Evolutionary conservation across 2,329 filamentous ascomycete species (phyloP).

Genomic region (Macrophomina pseudophaseolina): DNA sequence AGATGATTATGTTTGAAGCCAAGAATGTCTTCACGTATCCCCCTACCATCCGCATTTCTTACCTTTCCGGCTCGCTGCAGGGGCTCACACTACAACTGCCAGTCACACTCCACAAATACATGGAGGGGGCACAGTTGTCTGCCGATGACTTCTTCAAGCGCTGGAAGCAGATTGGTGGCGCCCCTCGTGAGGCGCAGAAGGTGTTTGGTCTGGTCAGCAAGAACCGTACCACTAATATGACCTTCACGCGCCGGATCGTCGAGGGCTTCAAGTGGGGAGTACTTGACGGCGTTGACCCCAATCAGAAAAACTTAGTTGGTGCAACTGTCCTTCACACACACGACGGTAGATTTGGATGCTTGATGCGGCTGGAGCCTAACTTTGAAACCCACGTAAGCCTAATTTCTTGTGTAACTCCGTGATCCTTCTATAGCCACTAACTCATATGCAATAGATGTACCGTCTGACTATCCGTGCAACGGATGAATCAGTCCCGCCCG

Average conservation of each 20-base stretch:
- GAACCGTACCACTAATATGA: slow-evolving; percentile 68
- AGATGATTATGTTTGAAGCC: slow-evolving; percentile 93
- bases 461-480: slow-evolving; percentile 93
- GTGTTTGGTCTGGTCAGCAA: slow-evolving; percentile 75
- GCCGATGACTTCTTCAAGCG: slow-evolving; percentile 98
- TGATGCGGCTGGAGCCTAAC: slow-evolving; percentile 94
- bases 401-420: background rate
- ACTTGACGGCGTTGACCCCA: slow-evolving; percentile 85
- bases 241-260: slow-evolving; percentile 73
- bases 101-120: slow-evolving; percentile 90
- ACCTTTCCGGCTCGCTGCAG: slow-evolving; percentile 90
- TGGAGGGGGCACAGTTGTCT: slow-evolving; percentile 86
- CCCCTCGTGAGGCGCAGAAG: slow-evolving; percentile 82
- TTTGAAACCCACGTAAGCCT: slow-evolving; percentile 82
- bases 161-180: slow-evolving; percentile 97
- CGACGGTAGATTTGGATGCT: slow-evolving; percentile 89
- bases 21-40: slow-evolving; percentile 79
- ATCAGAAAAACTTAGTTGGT: slow-evolving; percentile 90
- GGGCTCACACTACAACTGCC: slow-evolving; percentile 90
- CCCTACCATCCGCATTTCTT: slow-evolving; percentile 92
- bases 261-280: slow-evolving; percentile 90
- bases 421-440: background rate
- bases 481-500: slow-evolving; percentile 82
- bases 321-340: slow-evolving; percentile 84
- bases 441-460: slow-evolving; percentile 73